Evolutionary conservation across 306 rosid genomes (phyloP).

Genomic region (Lablab purpureus): DNA sequence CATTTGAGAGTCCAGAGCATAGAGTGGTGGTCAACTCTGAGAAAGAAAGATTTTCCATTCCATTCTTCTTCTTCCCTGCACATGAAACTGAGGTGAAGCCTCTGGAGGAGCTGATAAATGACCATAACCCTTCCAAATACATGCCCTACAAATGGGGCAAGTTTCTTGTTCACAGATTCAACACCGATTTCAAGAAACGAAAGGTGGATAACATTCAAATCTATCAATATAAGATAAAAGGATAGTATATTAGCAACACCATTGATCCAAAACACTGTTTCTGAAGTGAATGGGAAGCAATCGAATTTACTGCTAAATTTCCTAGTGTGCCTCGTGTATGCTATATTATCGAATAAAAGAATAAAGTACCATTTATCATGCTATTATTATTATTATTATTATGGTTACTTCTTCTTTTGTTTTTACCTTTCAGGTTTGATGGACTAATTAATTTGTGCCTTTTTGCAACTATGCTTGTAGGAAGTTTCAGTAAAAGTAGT

Average conservation of each 20-base stretch:
- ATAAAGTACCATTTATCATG: background rate
- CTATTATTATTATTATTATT: too few relatives aligned
- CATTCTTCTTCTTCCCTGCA: slow-evolving; percentile 64
- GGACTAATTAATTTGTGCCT: too few relatives aligned
- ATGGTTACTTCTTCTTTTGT: too few relatives aligned
- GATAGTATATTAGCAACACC: too few relatives aligned
- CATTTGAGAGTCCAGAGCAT: slow-evolving; percentile 80
- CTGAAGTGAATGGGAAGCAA: background rate
- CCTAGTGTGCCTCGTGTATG: background rate
- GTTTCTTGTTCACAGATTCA: slow-evolving; percentile 47
- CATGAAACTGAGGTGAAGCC: slow-evolving; percentile 65
- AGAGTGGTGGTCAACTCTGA: slow-evolving; percentile 69
- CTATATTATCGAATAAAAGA: too few relatives aligned
- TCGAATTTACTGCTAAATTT: background rate
- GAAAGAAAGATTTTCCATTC: slow-evolving; percentile 74
- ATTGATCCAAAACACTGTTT: background rate
- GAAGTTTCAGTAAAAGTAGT: too few relatives aligned
- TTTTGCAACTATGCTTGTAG: too few relatives aligned
- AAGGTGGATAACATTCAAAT: slow-evolving; percentile 61
- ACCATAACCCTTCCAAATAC: slow-evolving; percentile 58
- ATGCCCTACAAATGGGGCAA: slow-evolving; percentile 69
- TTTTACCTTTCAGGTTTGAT: too few relatives aligned
- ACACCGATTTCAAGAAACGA: slow-evolving; percentile 56
- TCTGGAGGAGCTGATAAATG: slow-evolving; percentile 59
- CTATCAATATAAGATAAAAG: slow-evolving; percentile 46